Conservation (phyloP, 2,329 filamentous ascomycete genomes). For the Phialocephala subalpina region DNA sequence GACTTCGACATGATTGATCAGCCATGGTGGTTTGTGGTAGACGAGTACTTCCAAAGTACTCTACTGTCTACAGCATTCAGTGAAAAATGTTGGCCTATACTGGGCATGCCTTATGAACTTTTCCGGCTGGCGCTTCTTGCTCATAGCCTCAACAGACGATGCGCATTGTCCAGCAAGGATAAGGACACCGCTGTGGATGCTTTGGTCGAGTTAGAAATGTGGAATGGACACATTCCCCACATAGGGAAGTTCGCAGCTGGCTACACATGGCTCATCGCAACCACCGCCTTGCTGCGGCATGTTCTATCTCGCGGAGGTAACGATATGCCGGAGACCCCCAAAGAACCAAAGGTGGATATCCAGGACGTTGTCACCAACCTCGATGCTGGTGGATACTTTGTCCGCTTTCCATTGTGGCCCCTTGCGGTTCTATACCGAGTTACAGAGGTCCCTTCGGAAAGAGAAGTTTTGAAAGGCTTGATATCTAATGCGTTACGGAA, state of each 20-base stretch:
- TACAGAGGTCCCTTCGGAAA: background rate
- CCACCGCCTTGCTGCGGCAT: slow-evolving; percentile 3
- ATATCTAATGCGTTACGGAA: background rate
- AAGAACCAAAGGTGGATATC: background rate
- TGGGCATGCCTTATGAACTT: slow-evolving; percentile 14
- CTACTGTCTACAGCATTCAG: background rate
- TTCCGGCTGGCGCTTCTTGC: slow-evolving; percentile 9
- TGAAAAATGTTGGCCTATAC: slow-evolving; percentile 14
- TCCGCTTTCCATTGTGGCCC: background rate
- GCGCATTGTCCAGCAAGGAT: background rate
- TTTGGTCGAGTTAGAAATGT: background rate
- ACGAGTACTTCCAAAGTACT: slow-evolving; percentile 5
- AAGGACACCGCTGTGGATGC: background rate
- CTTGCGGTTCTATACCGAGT: background rate
- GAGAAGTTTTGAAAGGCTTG: background rate
- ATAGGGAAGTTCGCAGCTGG: background rate
- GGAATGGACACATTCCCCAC: background rate
- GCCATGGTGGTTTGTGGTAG: slow-evolving; percentile 9
- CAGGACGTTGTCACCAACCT: background rate
- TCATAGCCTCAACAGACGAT: background rate
- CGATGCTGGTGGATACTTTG: background rate
- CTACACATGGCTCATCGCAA: slow-evolving; percentile 8
- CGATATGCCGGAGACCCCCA: background rate
- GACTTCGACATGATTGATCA: slow-evolving; percentile 10
- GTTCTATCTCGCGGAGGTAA: background rate